Percentiles rank a stretch among this genome's conserved stretches.
Conservation (phyloP, 495 filamentous ascomycete genomes). For the Paragyromitra xinjiangensis region DNA sequence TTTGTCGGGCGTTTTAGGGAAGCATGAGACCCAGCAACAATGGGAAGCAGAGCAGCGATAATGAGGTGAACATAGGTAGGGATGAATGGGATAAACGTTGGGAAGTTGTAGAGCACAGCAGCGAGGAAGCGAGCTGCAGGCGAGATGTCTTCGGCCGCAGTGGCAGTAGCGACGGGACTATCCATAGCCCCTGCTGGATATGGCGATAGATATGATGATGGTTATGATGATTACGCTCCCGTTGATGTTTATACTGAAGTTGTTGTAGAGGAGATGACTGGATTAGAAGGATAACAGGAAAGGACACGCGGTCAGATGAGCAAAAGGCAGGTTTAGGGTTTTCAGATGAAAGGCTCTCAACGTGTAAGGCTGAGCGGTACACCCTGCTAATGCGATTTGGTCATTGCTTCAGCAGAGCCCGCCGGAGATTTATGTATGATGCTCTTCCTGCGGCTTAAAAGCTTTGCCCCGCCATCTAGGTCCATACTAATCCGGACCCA, state of each 20-base stretch:
- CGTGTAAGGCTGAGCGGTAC: conserved; percentile 9
- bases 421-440: conserved; percentile 13
- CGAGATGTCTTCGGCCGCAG: conserved; percentile 29
- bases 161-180: conserved; percentile 11
- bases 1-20: conserved; percentile 72
- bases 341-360: conserved; percentile 5
- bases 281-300: not conserved
- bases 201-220: conserved; percentile 2
- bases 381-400: not conserved
- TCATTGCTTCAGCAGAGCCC: not conserved
- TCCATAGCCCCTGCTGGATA: conserved; percentile 29
- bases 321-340: conserved; percentile 44
- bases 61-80: conserved; percentile 75
- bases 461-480: conserved; percentile 12
- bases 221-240: not conserved
- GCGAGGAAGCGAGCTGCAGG: conserved; percentile 39
- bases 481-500: not conserved
- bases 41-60: conserved; percentile 73
- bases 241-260: conserved; percentile 4
- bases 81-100: conserved; percentile 57
- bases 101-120: conserved; percentile 39
- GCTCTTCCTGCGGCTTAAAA: not conserved
- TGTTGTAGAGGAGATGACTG: conserved; percentile 2
- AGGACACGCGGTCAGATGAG: conserved; percentile 37
- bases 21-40: conserved; percentile 75